Evolutionary conservation across 352 stramenopile genomes (phyloP), one percentile per base, ranked within the genome.

Genomic region (Phytophthora pini): DNA sequence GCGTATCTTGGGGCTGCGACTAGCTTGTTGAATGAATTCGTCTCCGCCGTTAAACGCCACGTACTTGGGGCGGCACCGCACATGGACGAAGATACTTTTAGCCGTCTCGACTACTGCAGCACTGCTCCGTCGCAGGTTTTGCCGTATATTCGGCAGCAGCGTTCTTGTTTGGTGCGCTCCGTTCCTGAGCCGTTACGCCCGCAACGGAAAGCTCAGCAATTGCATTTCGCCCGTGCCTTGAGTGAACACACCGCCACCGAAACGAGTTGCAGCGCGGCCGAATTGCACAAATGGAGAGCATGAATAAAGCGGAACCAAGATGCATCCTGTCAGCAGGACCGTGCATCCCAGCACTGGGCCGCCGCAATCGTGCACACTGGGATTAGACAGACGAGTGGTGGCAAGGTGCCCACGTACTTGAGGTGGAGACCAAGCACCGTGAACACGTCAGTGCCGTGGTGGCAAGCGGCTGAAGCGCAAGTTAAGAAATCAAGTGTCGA

Each of bases 401-500:
- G 51, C 17, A 26, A 38, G 3, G 29, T 17, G 53, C 29, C 52
- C 51, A 68, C 43, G 51, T 48, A 68, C 59, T 67, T 67, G 41
- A 62, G 41, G 27, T 9, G 31, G 31, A 20, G 45, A 5, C 51
- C 13, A 43, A 54, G 47, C 47, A 54, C 31, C 47, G 47, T 57
- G 52, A 68, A 63, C 61, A 68, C 60, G 61, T 68, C 61, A 68
- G 53, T 41, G 13, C 17, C 20, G 31, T 26, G 48, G 58, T 55
- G 49, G 59, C 17, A 39, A 51, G 41, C 61, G 10, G 8, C 27
- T 64, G 53, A 68, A 68, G 43, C 61, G 61, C 61, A 67, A 66
- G 55, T 32, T 9, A 32, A 36, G 5, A 38, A 7, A 58, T 58
- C 15, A 58, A 58, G 24, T 58, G 51, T 49, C 26, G n/a, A 41